Percentiles rank a stretch among this genome's conserved stretches.
phyloP scores from a whole-genome alignment of 768 basidiomycete species.

The Terana coerulea region DNA sequence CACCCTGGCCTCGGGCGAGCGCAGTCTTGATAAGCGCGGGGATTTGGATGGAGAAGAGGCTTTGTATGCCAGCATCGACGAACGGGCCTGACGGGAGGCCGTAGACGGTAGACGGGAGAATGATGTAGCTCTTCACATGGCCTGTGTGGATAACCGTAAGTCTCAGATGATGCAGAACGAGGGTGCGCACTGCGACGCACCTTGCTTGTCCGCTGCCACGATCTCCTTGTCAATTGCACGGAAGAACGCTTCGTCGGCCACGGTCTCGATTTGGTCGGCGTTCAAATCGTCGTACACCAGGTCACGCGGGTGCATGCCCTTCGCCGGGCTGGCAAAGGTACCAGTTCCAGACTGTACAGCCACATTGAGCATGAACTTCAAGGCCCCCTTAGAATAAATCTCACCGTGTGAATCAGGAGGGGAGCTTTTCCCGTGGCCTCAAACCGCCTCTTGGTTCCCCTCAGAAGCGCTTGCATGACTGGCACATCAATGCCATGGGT shows the following conservation, averaged over 20 bases:
- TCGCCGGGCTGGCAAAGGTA: slow-evolving; percentile 33
- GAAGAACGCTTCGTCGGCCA: slow-evolving; percentile 42
- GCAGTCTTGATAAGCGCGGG: slow-evolving; percentile 40
- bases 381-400: not conserved
- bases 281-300: slow-evolving; percentile 47
- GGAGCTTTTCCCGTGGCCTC: slow-evolving; percentile 40
- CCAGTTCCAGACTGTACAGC: slow-evolving; percentile 19
- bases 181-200: slow-evolving; percentile 24
- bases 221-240: slow-evolving; percentile 46
- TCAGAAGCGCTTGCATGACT: slow-evolving; percentile 43
- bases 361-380: not conserved
- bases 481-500: slow-evolving; percentile 43
- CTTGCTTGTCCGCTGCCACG: slow-evolving; percentile 44
- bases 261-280: slow-evolving; percentile 36
- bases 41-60: slow-evolving; percentile 46
- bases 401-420: slow-evolving; percentile 53
- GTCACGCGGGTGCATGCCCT: slow-evolving; percentile 34
- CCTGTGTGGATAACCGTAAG: slow-evolving; percentile 50
- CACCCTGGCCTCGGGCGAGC: slow-evolving; percentile 44
- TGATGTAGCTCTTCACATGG: slow-evolving; percentile 47
- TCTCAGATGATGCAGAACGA: slow-evolving; percentile 9
- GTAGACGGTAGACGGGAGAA: slow-evolving; percentile 53
- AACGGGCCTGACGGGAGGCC: slow-evolving; percentile 56
- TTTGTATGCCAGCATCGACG: slow-evolving; percentile 46
- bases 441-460: slow-evolving; percentile 46